Percentiles rank a stretch among this genome's conserved stretches.
Conservation (phyloP, 1,284 basidiomycete species). For the Testicularia cyperi region DNA sequence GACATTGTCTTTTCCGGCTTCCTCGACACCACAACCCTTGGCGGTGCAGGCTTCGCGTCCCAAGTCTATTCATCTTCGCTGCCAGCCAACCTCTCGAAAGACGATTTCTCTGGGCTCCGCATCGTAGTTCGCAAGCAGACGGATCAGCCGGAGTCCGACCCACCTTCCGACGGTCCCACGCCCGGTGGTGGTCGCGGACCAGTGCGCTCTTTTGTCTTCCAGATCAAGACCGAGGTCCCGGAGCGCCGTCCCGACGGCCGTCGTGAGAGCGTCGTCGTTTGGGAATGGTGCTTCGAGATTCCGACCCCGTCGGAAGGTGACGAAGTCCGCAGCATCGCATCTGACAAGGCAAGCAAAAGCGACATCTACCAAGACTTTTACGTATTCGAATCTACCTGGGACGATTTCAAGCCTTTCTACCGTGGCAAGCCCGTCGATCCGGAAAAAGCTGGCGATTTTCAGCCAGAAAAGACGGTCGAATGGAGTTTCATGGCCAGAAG, state of each 20-base stretch:
- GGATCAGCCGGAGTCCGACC: constrained; percentile 5
- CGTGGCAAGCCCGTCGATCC: constrained; percentile 60
- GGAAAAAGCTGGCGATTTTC: constrained; percentile 24
- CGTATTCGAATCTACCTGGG: constrained; percentile 57
- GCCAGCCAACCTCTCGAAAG: constrained; percentile 19
- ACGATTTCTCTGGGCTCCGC: constrained; percentile 21
- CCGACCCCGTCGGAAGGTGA: constrained; percentile 10
- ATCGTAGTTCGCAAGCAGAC: constrained; percentile 25
- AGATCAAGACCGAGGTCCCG: constrained; percentile 61
- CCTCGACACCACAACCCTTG: constrained; percentile 62
- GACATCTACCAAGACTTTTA: constrained; percentile 21
- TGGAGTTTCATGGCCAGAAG: constrained; percentile 52
- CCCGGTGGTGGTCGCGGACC: constrained; percentile 30
- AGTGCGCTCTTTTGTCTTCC: constrained; percentile 59
- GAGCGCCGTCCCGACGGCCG: constrained; percentile 57
- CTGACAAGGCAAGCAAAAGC: neutral
- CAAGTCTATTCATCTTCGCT: constrained; percentile 58
- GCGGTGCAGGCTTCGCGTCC: constrained; percentile 65
- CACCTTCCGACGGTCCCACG: constrained; percentile 5
- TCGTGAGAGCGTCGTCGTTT: constrained; percentile 61
- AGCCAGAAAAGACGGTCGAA: constrained; percentile 29
- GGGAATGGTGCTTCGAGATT: constrained; percentile 61
- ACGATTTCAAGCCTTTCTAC: constrained; percentile 62
- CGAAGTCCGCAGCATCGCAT: neutral
- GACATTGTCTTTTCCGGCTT: constrained; percentile 46